A percentile compares a stretch with the other conserved stretches of the same genome.
These are phyloP conservation scores for Aspergillus incahuasiensis DNA, from an alignment of 495 filamentous ascomycete species.

Conservation along the genomic window DNA sequence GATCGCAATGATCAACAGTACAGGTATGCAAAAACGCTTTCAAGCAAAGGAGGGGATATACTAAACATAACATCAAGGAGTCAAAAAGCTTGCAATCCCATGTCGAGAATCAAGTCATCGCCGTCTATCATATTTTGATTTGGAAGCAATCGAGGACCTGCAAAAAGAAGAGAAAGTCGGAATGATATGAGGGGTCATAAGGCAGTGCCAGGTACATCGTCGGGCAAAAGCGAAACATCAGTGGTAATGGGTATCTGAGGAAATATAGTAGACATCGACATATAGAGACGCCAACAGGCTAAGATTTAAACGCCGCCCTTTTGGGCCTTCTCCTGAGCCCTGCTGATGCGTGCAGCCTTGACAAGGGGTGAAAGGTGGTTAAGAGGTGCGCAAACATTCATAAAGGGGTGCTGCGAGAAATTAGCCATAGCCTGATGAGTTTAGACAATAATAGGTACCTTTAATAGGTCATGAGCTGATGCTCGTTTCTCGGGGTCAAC, in stretches of 20 bases:
- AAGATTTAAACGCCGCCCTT: slow-evolving; percentile 44
- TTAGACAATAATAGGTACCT: slow-evolving; percentile 52
- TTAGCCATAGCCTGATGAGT: slow-evolving; percentile 21
- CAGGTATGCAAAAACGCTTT: slow-evolving; percentile 11
- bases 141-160: slow-evolving; percentile 10
- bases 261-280: slow-evolving; percentile 31
- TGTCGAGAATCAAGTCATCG: slow-evolving; percentile 21
- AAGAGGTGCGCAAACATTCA: slow-evolving; percentile 68
- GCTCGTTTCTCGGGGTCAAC: slow-evolving; percentile 96
- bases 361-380: slow-evolving; percentile 78
- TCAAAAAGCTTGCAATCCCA: slow-evolving; percentile 3
- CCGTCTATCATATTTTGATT: slow-evolving; percentile 22
- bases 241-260: slow-evolving; percentile 41
- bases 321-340: slow-evolving; percentile 77
- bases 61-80: slow-evolving; percentile 6
- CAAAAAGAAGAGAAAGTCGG: slow-evolving; percentile 6
- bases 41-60: slow-evolving; percentile 16
- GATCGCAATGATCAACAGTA: slow-evolving; percentile 6
- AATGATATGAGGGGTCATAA: slow-evolving; percentile 15
- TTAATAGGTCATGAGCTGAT: slow-evolving; percentile 85
- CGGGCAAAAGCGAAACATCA: slow-evolving; percentile 31
- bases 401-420: slow-evolving; percentile 76
- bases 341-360: slow-evolving; percentile 72
- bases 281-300: slow-evolving; percentile 18
- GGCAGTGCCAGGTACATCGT: slow-evolving; percentile 26